Evolutionary conservation across 73 alveolate species (phyloP), one percentile per base, ranked within the genome.

Genomic region (Tetrahymena malaccensis): DNA sequence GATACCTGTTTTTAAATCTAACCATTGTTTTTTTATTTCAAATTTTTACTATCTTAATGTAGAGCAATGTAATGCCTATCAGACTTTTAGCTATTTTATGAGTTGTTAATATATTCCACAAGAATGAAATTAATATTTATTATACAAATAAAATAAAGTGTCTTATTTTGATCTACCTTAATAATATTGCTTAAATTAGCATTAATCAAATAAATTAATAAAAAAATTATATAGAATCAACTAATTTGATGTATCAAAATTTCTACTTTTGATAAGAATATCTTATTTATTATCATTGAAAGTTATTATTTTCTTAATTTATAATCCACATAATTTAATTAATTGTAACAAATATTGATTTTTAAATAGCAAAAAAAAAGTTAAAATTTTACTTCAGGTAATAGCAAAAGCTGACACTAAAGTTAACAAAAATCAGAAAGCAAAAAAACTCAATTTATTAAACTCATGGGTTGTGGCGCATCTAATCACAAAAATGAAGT

Each of bases 1-100:
- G 84, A 38, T 89, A 95, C 55, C 97, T 85, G 89, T 89, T 95
- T 93, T 95, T 95, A 95, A 95, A 95, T 21, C 97, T 95, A 38
- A 95, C 97, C 97, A 95, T 95, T 89, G 25, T 0, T 70, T 70
- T 19, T 11, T 0, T 70, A n/a, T 27, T 3, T 70, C 37, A 70
- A 57, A 17, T 70, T 34, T 21, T 56, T 13, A 9, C 33, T 56
- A 56, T 56, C 9, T 56, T 56, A 56, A 22, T 56, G 34, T 40
- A 40, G 9, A 40, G 13, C 3, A 50, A 19, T 50, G 0, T 19
- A 50, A 11, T 50, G 10, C 22, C 27, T 11, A 19, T 15, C 22
- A 50, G 27, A 15, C 27, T 15, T 50, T 50, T 50, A 15, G 3
- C 83, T 50, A 50, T 50, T 50, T 50, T 50, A 50, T 2, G 83